Base-by-base conservation (phyloP, 176 grass and related monocot species). In the Hordeum marinum region DNA sequence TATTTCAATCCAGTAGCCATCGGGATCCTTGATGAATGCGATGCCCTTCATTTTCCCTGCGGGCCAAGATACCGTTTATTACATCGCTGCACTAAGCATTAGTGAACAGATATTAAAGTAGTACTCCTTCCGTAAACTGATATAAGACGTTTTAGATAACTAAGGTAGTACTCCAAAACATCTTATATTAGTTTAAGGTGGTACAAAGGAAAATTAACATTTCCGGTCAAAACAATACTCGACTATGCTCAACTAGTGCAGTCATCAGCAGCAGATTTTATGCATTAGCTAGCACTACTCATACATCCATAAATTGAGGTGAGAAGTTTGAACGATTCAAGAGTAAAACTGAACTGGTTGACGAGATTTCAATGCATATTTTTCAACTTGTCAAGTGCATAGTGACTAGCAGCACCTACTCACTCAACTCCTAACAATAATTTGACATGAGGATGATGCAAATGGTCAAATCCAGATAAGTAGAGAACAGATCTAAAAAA, bases 1-100 rank as follows among this genome's bases (percentile, higher is more conserved):
- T 80, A 98, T 95, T 70, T 98, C 96, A 27, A 98, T 95, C 96
- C 96, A 98, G 75, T 98, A 98, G 20, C 96, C 96, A 81, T 98
- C 96, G 35, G 96, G 96, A 60, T 98, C 96, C 86, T 98, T 98
- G 77, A 98, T 95, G 70, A 98, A 98, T 8, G 96, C 93, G 26
- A 98, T 95, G 34, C 93, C 96, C 90, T 95, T 98, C 88, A 98
- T 94, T 94, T 94, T 92, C 9, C 93, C 96, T 98, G 82, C 73
- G 85, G 85, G 23, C 32, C 46, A 83, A 83, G 85, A 73, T 7
- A 76, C 1, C 5, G 7, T 18, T 17, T 26, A 24, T 77, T 7
- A 86, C n/a, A 77, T 24, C 7, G 2, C 0, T 37, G 8, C 7
- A 3, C 17, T 26, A 66, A 43, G 52, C 17, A 61, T 71, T 9